These are phyloP conservation scores for Ascochyta clinopodiicola DNA, from an alignment of 2,329 filamentous ascomycete species.

Conservation along the genomic window DNA sequence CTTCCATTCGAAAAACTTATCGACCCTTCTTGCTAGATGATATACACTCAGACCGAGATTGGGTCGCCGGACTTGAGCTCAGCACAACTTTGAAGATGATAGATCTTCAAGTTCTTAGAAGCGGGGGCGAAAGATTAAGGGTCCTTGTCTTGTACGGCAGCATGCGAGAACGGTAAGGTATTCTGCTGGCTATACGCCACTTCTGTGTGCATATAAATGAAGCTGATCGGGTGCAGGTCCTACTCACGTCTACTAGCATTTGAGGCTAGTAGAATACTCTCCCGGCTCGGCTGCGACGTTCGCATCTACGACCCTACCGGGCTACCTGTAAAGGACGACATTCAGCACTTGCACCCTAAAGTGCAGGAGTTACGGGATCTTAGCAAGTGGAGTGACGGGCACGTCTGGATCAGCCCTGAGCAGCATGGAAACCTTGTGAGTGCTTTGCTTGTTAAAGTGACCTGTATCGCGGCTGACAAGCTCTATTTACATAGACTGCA, in stretches of 20 bases:
- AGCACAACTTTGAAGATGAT: conserved; percentile 60
- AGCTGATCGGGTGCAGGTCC: conserved; percentile 51
- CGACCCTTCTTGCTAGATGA: conserved; percentile 63
- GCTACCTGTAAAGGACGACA: conserved; percentile 69
- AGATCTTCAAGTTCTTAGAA: conserved; percentile 52
- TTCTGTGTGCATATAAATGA: too few species aligned
- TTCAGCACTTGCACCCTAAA: conserved; percentile 62
- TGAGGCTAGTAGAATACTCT: conserved; percentile 66
- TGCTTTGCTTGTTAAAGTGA: too few species aligned
- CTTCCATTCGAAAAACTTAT: conserved; percentile 56
- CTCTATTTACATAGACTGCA: conserved; percentile 24
- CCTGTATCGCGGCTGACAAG: too few species aligned
- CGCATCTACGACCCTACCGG: conserved; percentile 65
- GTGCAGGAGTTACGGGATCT: conserved; percentile 69
- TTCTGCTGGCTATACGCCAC: too few species aligned
- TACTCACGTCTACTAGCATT: conserved; percentile 67
- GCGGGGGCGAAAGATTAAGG: conserved; percentile 54
- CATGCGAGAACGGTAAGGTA: conserved; percentile 54
- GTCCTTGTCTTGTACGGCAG: conserved; percentile 69
- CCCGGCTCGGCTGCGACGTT: conserved; percentile 70
- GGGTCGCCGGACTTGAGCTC: conserved; percentile 64
- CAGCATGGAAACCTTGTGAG: conserved; percentile 66
- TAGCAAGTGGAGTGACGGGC: conserved; percentile 69
- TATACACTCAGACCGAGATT: conserved; percentile 54
- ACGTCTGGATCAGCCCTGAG: conserved; percentile 70